Base-by-base conservation (phyloP, 306 rosid species). In the Citrullus colocynthis region DNA sequence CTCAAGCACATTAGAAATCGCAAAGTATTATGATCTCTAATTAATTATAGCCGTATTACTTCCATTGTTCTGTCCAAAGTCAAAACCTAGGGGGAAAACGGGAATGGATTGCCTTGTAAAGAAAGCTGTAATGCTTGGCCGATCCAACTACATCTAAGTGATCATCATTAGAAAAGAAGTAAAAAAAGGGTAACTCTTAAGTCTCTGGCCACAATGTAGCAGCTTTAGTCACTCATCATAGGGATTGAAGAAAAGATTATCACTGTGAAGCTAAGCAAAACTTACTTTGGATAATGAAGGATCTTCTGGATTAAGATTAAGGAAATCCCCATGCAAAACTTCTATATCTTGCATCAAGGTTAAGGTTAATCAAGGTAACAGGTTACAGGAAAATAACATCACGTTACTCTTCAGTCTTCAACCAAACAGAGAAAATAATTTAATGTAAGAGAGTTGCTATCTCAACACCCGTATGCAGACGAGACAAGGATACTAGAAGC, bases 251-350 rank as follows among this genome's bases (percentile, higher is more conserved):
- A 72, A 72, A 13, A 24, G 3, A 48, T 48, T 8, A 49, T 72
- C 76, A 45, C 12, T 16, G 20, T 16, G 77, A 42, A 73, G 28
- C n/a, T 8, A 9, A 73, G 45, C 61, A 73, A 6, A 74, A 24
- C 73, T 78, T 80, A 92, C 99, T 93, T 87, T 87, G 7, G 93
- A 89, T 83, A 86, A 89, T 11, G 90, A 58, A 78, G 93, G 87
- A 78, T 81, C 97, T 48, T 82, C 76, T 72, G 98, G 89, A 82
- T 84, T 80, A 61, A 88, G 78, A 45, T 75, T 86, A 75, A 92
- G 84, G 90, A 96, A 96, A 83, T 91, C 98, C 63, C 91, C 96
- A 45, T 89, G 89, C 81, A 89, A 79, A 84, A 91, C 97, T 79
- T 86, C 78, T 41, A 92, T 92, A 80, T 90, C 99, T 95, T 77